Percentiles rank a stretch among this genome's conserved stretches.
phyloP scores from a whole-genome alignment of 2,329 filamentous ascomycete genomes.

The Monilinia fructicola region DNA sequence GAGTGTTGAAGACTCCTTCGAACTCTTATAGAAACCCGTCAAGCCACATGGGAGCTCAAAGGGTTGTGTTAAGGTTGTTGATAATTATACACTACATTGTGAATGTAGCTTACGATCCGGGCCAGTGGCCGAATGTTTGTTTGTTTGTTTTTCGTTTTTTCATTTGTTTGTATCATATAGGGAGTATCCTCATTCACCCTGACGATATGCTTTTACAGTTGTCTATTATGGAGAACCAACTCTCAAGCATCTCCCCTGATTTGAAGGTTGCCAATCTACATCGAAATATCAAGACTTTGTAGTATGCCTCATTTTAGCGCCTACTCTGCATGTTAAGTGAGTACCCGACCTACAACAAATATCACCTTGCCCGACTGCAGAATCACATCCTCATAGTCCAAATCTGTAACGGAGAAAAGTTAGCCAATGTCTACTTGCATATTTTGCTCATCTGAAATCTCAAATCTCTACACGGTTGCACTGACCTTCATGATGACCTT shows the following conservation, averaged over 20 bases:
- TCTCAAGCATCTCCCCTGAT: not conserved
- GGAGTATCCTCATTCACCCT: not conserved
- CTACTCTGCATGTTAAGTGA: not conserved
- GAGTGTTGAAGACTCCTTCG: not conserved
- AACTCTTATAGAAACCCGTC: not conserved
- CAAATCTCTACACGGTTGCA: not conserved
- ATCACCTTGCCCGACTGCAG: not conserved
- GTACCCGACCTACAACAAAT: not conserved
- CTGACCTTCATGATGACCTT: not conserved
- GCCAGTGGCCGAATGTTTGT: not conserved
- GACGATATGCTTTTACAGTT: conserved; percentile 1
- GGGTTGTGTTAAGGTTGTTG: not conserved
- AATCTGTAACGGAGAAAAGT: not conserved
- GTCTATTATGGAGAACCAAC: conserved; percentile 13
- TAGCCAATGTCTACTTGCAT: not conserved
- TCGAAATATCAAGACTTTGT: not conserved
- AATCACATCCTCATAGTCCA: not conserved
- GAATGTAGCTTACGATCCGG: not conserved
- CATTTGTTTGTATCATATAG: not conserved
- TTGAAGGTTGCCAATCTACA: conserved; percentile 44
- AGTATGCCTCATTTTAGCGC: conserved; percentile 6
- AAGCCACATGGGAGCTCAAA: not conserved
- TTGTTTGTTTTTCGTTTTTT: not conserved
- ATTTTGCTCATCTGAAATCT: not conserved
- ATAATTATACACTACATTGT: not conserved